Evolutionary conservation across 768 basidiomycete species (phyloP).

Genomic region (Pseudohyphozyma bogoriensis): DNA sequence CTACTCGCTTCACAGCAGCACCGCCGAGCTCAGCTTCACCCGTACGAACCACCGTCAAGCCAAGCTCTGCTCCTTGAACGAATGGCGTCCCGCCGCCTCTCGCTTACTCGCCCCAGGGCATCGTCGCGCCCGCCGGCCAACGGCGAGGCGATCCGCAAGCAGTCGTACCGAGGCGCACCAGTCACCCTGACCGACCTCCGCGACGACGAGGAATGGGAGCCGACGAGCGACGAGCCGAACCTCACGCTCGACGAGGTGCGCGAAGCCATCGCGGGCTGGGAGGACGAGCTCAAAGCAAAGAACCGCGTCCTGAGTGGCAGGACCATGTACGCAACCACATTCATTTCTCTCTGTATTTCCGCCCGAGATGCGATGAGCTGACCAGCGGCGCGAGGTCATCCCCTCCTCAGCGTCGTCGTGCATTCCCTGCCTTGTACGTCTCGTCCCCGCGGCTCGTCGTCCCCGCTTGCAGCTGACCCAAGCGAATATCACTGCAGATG

Average conservation of each 20-base stretch:
- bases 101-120: neutral
- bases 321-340: slow-evolving; percentile 83
- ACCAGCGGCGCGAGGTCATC: neutral
- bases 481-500: slow-evolving; percentile 1
- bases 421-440: slow-evolving; percentile 26
- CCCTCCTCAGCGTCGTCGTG: slow-evolving; percentile 24
- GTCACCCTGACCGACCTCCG: neutral
- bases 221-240: slow-evolving; percentile 11
- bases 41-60: no score
- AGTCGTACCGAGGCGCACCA: neutral
- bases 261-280: slow-evolving; percentile 58
- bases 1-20: no score
- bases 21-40: no score
- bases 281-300: slow-evolving; percentile 58
- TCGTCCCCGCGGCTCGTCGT: rapidly evolving
- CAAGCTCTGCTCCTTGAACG: no score
- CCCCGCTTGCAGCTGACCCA: no score
- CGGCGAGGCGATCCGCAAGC: neutral
- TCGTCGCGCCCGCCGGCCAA: neutral
- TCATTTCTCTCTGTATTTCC: slow-evolving; percentile 42
- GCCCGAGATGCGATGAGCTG: no score
- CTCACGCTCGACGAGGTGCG: slow-evolving; percentile 54
- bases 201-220: slow-evolving; percentile 15
- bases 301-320: slow-evolving; percentile 71
- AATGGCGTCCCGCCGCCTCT: neutral